phyloP scores from a whole-genome alignment of 2,329 filamentous ascomycete genomes.

The Phialophora chinensis region DNA sequence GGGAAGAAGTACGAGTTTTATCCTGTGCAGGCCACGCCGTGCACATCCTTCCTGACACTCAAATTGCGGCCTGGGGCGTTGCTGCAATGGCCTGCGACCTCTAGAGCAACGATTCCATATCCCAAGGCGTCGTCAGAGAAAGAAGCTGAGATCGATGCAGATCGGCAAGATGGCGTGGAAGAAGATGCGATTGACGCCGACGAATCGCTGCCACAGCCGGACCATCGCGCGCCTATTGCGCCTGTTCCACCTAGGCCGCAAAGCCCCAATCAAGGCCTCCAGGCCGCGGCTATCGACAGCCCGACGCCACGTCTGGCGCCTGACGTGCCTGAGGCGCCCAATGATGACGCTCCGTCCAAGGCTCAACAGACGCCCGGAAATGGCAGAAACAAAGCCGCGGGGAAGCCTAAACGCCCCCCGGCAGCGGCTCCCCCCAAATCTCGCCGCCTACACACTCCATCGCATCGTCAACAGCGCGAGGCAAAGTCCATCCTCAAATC shows the following conservation, averaged over 20 bases:
- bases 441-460: constrained; percentile 16
- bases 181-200: constrained; percentile 10
- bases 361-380: constrained; percentile 6
- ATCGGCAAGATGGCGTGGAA: not conserved
- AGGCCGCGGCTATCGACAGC: constrained; percentile 1
- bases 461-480: constrained; percentile 18
- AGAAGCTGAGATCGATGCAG: constrained; percentile 4
- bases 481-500: constrained; percentile 29
- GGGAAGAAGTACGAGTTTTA: constrained; percentile 10
- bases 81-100: constrained; percentile 14
- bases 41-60: constrained; percentile 15
- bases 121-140: not conserved
- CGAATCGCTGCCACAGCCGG: constrained; percentile 2
- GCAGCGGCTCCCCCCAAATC: constrained; percentile 10
- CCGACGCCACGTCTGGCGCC: not conserved
- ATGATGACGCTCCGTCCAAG: not conserved
- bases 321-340: constrained; percentile 4
- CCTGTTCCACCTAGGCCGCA: not conserved
- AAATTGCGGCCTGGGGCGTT: constrained; percentile 4
- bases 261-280: not conserved
- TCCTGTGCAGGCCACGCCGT: constrained; percentile 3
- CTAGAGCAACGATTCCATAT: constrained; percentile 6
- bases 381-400: constrained; percentile 7
- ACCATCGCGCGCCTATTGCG: not conserved
- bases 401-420: not conserved